These are phyloP conservation scores for Spencermartinsiella ligniputridi DNA, from an alignment of 1,139 yeast genomes.

Conservation along the genomic window DNA sequence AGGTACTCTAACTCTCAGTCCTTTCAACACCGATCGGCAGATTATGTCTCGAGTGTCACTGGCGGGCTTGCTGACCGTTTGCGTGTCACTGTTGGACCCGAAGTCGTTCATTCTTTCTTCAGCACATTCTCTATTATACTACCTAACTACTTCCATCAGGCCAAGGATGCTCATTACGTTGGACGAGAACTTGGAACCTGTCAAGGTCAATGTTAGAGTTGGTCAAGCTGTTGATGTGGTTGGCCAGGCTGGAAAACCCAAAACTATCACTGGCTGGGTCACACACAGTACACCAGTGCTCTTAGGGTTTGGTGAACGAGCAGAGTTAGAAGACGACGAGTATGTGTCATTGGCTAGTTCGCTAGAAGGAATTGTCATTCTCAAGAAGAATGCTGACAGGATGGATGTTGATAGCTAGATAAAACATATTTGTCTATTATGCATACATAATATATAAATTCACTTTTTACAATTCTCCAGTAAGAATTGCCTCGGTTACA, in stretches of 20 bases:
- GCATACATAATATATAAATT: not conserved
- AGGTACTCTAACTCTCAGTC: slow-evolving; percentile 85
- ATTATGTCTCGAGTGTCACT: slow-evolving; percentile 83
- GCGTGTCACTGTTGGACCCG: slow-evolving; percentile 84
- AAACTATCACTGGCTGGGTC: slow-evolving; percentile 98
- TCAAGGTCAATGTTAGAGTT: slow-evolving; percentile 93
- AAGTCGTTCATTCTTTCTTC: slow-evolving; percentile 58
- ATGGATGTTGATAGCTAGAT: slow-evolving; percentile 57
- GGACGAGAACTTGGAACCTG: slow-evolving; percentile 81
- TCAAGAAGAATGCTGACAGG: slow-evolving; percentile 85
- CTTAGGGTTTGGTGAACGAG: slow-evolving; percentile 90
- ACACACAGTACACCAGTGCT: slow-evolving; percentile 97
- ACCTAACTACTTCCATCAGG: slow-evolving; percentile 81
- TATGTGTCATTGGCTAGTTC: slow-evolving; percentile 77
- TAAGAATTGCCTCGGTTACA: slow-evolving; percentile 38
- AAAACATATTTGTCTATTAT: not conserved
- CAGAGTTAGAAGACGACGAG: slow-evolving; percentile 94
- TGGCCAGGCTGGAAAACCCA: slow-evolving; percentile 98
- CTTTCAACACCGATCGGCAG: slow-evolving; percentile 86
- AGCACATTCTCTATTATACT: slow-evolving; percentile 77
- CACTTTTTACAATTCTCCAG: slow-evolving; percentile 33
- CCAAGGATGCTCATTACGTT: slow-evolving; percentile 93
- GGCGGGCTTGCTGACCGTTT: slow-evolving; percentile 82
- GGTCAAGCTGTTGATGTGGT: slow-evolving; percentile 99
- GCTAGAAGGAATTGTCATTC: slow-evolving; percentile 88